Percentiles rank a stretch among this genome's conserved stretches.
These are phyloP conservation scores for Mortierella sp. DNA, from an alignment of 371 early-diverging fungal species.

Conservation along the genomic window DNA sequence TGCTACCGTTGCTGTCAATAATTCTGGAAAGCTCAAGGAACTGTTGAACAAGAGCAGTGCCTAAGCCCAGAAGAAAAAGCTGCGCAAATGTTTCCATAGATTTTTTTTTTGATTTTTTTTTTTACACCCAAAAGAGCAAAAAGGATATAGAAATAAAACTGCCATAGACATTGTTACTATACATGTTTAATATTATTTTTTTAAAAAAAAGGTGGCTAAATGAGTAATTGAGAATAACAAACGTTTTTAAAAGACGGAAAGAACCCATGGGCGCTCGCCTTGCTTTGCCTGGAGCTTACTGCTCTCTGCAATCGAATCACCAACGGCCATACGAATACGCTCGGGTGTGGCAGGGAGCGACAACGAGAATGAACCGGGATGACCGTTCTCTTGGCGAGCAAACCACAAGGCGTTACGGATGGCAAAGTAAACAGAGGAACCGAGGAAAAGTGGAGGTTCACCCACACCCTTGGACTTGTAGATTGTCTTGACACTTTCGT, in stretches of 20 bases:
- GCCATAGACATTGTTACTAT: too few species aligned
- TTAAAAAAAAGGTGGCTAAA: background rate
- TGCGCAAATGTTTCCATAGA: too few species aligned
- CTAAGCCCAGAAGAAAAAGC: constrained; percentile 19
- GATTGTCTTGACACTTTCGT: constrained; percentile 72
- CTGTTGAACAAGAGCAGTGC: constrained; percentile 29
- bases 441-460: constrained; percentile 87
- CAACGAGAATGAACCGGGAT: constrained; percentile 63
- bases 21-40: constrained; percentile 27
- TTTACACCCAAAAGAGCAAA: too few species aligned
- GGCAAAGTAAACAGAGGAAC: constrained; percentile 79
- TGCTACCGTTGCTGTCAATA: constrained; percentile 34
- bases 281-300: constrained; percentile 42
- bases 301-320: constrained; percentile 64
- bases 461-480: constrained; percentile 86
- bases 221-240: background rate
- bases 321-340: constrained; percentile 74
- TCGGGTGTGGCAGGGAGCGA: constrained; percentile 82
- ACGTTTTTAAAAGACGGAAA: background rate
- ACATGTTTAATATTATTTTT: too few species aligned
- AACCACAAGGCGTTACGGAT: constrained; percentile 70
- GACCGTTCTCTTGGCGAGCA: constrained; percentile 58
- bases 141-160: too few species aligned
- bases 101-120: too few species aligned
- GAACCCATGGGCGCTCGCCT: constrained; percentile 52